Evolutionary conservation across 1,284 basidiomycete genomes (phyloP).

Genomic region (Leccinum griseonigrum): DNA sequence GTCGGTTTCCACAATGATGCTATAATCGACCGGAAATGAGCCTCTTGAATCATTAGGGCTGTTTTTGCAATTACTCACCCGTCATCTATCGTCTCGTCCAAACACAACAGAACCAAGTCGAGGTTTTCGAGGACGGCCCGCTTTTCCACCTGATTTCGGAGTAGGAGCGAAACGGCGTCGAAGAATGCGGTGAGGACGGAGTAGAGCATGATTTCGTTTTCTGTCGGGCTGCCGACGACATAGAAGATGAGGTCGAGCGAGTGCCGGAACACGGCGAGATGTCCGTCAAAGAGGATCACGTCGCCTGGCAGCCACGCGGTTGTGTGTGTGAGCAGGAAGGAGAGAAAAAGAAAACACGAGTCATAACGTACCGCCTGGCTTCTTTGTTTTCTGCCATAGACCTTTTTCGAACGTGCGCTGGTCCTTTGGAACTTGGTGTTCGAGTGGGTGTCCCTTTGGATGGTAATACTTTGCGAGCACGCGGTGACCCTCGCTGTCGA

Average conservation of each 20-base stretch:
- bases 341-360: constrained; percentile 11
- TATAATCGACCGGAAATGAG: constrained; percentile 35
- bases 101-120: constrained; percentile 88
- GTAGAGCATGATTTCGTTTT: constrained; percentile 97
- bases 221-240: constrained; percentile 83
- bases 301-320: constrained; percentile 59
- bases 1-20: constrained; percentile 97
- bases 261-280: constrained; percentile 92
- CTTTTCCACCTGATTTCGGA: constrained; percentile 95
- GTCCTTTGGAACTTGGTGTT: constrained; percentile 74
- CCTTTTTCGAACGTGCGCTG: constrained; percentile 96
- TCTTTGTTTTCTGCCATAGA: constrained; percentile 93
- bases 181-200: constrained; percentile 80
- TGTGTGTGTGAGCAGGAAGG: constrained; percentile 1
- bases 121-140: constrained; percentile 92
- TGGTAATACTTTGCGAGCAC: constrained; percentile 96
- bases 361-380: constrained; percentile 71
- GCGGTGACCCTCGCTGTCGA: constrained; percentile 93
- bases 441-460: constrained; percentile 64
- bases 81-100: constrained; percentile 98
- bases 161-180: constrained; percentile 83
- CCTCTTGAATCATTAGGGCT: constrained; percentile 15
- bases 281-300: constrained; percentile 90
- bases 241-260: constrained; percentile 96
- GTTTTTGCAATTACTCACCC: constrained; percentile 54